Evolutionary conservation across 208 protist species (phyloP).

Genomic region (Acanthamoeba triangularis): DNA sequence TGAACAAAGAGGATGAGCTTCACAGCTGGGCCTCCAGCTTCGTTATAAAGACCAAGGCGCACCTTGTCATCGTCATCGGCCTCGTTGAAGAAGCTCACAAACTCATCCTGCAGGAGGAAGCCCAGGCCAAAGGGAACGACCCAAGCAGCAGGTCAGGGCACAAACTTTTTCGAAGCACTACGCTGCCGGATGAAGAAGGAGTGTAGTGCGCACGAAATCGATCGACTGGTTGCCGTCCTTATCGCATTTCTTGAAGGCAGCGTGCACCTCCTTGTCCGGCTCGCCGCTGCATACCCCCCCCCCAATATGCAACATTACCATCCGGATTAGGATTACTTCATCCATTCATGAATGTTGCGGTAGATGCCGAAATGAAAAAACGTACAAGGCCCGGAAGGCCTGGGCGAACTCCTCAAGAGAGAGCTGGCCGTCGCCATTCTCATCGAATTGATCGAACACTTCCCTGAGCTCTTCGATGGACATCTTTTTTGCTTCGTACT

Average conservation of each 20-base stretch:
- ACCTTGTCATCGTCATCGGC: conserved; percentile 14
- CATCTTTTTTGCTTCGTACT: not conserved
- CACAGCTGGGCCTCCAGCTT: not conserved
- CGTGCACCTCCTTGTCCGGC: conserved; percentile 50
- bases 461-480: conserved; percentile 57
- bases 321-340: not conserved
- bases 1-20: not conserved
- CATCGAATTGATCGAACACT: conserved; percentile 66
- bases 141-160: not conserved
- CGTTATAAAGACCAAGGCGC: not conserved
- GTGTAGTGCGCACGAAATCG: conserved; percentile 51
- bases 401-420: conserved; percentile 64
- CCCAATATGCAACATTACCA: no score
- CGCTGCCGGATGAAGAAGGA: not conserved
- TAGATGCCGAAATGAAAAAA: not conserved
- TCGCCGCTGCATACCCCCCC: conserved; percentile 4
- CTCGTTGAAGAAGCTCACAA: conserved; percentile 59
- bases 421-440: conserved; percentile 58
- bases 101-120: not conserved
- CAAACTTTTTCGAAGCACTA: not conserved
- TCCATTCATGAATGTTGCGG: no score
- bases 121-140: not conserved
- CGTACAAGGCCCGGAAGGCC: conserved; percentile 64
- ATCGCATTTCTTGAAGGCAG: conserved; percentile 58
- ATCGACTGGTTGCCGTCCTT: conserved; percentile 46